phyloP scores from a whole-genome alignment of 1,139 yeast species.

The Fermentozyma sake region DNA sequence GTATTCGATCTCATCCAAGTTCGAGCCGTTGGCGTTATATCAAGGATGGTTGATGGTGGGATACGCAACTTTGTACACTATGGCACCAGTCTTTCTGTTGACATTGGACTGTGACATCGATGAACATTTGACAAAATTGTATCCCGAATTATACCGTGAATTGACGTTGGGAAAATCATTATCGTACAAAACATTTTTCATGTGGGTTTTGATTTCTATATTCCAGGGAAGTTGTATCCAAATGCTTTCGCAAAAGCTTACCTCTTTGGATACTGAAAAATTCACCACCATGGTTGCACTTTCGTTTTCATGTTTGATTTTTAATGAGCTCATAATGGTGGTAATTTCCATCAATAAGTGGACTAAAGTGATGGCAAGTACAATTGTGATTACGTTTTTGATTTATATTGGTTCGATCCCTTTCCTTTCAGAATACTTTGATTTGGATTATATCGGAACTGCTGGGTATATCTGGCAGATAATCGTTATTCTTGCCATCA shows the following conservation, averaged over 20 bases:
- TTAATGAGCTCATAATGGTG: conserved; percentile 91
- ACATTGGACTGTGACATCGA: conserved; percentile 90
- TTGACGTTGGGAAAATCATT: conserved; percentile 83
- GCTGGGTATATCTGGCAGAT: conserved; percentile 68
- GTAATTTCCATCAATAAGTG: conserved; percentile 88
- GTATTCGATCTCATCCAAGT: conserved; percentile 76
- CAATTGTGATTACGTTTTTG: conserved; percentile 67
- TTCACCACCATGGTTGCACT: conserved; percentile 81
- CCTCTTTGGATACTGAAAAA: conserved; percentile 50
- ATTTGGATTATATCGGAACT: conserved; percentile 57
- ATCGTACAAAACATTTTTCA: conserved; percentile 81
- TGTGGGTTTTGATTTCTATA: conserved; percentile 84
- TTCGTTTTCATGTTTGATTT: conserved; percentile 72
- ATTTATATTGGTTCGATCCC: conserved; percentile 76
- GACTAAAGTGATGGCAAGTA: conserved; percentile 72
- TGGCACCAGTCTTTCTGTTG: conserved; percentile 96
- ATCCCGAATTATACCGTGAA: conserved; percentile 94
- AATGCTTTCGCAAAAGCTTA: conserved; percentile 69
- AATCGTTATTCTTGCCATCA: conserved; percentile 57
- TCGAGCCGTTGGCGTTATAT: conserved; percentile 90
- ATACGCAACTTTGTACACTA: conserved; percentile 92
- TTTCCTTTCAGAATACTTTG: conserved; percentile 78
- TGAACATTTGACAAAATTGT: conserved; percentile 80
- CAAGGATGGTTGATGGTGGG: conserved; percentile 99
- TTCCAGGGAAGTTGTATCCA: conserved; percentile 87